Percentiles rank a stretch among this genome's conserved stretches.
phyloP scores from a whole-genome alignment of 2,329 filamentous ascomycete species.

The Corynespora cassiicola region DNA sequence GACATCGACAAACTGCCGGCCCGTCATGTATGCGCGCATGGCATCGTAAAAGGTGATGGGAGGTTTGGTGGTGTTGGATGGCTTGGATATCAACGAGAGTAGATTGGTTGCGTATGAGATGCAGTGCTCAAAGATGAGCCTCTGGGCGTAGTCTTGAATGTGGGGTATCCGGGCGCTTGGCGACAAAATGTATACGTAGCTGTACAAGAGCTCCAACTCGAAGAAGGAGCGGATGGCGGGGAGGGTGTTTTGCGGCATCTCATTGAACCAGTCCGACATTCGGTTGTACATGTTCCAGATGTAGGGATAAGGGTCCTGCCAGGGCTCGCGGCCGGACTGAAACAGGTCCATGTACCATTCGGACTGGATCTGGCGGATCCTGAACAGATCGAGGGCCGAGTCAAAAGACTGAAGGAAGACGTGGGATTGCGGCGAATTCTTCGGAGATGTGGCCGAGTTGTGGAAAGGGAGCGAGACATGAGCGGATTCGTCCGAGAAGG shows the following conservation, averaged over 20 bases:
- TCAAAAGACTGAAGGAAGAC: conserved; percentile 66
- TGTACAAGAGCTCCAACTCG: conserved; percentile 87
- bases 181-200: conserved; percentile 86
- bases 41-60: conserved; percentile 90
- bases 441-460: conserved; percentile 41
- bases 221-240: conserved; percentile 76
- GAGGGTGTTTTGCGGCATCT: conserved; percentile 71
- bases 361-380: conserved; percentile 84
- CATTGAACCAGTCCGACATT: conserved; percentile 81
- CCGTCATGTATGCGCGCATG: conserved; percentile 78
- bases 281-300: conserved; percentile 78
- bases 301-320: conserved; percentile 72
- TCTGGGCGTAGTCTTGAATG: conserved; percentile 77
- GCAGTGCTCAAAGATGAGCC: conserved; percentile 84
- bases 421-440: conserved; percentile 55
- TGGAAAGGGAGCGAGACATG: conserved; percentile 77
- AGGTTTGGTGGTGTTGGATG: conserved; percentile 62
- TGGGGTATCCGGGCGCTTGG: conserved; percentile 76
- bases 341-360: conserved; percentile 89
- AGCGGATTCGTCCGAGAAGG: conserved; percentile 88
- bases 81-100: conserved; percentile 65
- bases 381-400: conserved; percentile 78
- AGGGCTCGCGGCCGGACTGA: conserved; percentile 74
- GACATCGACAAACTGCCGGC: conserved; percentile 63
- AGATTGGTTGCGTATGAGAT: conserved; percentile 82